Conservation (phyloP, 148 eudicot species). For the Agrostemma githago region DNA sequence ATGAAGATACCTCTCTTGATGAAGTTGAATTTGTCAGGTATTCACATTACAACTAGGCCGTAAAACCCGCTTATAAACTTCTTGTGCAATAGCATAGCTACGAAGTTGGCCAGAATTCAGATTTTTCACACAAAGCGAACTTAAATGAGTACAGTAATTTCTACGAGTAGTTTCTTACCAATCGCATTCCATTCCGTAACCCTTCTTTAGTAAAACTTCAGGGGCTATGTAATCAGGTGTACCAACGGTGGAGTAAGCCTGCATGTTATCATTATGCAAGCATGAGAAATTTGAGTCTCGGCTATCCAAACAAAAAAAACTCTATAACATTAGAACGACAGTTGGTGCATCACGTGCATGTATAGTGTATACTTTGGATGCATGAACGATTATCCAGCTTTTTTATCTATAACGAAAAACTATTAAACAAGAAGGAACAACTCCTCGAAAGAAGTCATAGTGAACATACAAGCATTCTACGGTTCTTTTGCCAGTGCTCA, state of each 20-base stretch:
- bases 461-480: constrained; percentile 81
- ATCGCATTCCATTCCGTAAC: constrained; percentile 92
- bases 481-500: constrained; percentile 93
- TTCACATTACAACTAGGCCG: background rate
- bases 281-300: constrained; percentile 12
- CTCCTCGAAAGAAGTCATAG: constrained; percentile 3
- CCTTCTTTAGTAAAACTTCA: constrained; percentile 88
- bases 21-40: background rate
- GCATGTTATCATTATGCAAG: constrained; percentile 26
- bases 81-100: background rate
- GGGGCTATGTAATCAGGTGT: constrained; percentile 99
- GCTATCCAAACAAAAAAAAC: background rate
- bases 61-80: background rate
- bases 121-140: background rate
- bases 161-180: constrained; percentile 59
- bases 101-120: background rate
- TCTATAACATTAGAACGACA: background rate
- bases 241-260: constrained; percentile 98
- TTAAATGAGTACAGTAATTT: too few species aligned
- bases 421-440: background rate
- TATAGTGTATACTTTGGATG: background rate
- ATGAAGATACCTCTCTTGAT: background rate
- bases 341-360: background rate
- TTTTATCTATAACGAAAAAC: background rate
- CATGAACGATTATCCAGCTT: background rate